phyloP scores from a whole-genome alignment of 345 rosid genomes.

The Populus simonii region DNA sequence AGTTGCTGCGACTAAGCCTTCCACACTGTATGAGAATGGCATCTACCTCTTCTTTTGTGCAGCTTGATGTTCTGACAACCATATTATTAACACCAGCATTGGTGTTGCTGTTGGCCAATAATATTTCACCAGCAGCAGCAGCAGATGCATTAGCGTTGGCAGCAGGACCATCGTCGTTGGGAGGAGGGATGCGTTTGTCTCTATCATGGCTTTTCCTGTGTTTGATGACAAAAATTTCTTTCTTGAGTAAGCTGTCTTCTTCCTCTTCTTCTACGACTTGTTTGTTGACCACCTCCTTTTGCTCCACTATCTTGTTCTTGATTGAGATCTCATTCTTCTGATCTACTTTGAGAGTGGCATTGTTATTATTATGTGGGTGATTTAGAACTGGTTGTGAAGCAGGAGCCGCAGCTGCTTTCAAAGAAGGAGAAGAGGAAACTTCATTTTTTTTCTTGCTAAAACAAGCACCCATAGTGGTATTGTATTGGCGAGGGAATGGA shows the following conservation, averaged over 20 bases:
- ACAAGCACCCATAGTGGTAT: conserved; percentile 56
- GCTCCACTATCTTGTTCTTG: conserved; percentile 5
- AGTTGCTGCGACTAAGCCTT: conserved; percentile 78
- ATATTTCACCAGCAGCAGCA: conserved; percentile 17
- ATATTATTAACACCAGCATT: neutral
- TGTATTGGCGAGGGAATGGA: neutral
- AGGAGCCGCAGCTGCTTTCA: neutral
- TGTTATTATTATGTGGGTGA: conserved; percentile 6
- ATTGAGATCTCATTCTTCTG: neutral
- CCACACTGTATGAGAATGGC: conserved; percentile 95
- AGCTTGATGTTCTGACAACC: conserved; percentile 51
- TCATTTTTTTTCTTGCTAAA: conserved; percentile 48
- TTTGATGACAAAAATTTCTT: conserved; percentile 73
- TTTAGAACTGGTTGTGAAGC: conserved; percentile 4
- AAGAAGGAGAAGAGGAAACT: conserved; percentile 26
- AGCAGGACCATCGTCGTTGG: neutral
- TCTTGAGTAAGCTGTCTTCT: conserved; percentile 39
- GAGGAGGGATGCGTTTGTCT: conserved; percentile 32
- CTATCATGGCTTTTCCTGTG: conserved; percentile 78
- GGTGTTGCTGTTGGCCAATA: conserved; percentile 4
- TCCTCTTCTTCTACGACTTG: conserved; percentile 13
- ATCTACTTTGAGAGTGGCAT: conserved; percentile 9
- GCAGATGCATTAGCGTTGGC: conserved; percentile 3
- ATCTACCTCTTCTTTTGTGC: conserved; percentile 81
- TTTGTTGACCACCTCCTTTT: neutral